Percentiles rank a stretch among this genome's conserved stretches.
Evolutionary conservation across 2,329 filamentous ascomycete genomes (phyloP).

Genomic region (Penicillium fuscoglaucum): DNA sequence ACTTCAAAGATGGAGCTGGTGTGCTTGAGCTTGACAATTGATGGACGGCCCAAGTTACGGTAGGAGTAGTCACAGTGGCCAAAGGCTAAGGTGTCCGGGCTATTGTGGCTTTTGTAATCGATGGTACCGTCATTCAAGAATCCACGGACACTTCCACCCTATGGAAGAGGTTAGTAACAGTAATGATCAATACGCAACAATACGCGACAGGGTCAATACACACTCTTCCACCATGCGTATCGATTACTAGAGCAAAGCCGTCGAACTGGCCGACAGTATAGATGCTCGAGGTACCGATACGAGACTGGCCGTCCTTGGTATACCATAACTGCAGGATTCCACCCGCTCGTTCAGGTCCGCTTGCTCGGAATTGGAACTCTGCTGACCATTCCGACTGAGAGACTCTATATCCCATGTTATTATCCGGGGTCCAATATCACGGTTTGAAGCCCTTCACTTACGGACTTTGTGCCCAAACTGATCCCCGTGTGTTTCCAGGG

Average conservation of each 20-base stretch:
- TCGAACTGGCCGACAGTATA: conserved; percentile 86
- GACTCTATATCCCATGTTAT: conserved; percentile 34
- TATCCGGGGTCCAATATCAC: background rate
- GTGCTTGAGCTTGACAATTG: conserved; percentile 73
- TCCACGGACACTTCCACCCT: conserved; percentile 78
- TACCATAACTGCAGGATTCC: conserved; percentile 97
- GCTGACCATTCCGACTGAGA: conserved; percentile 70
- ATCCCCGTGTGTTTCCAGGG: conserved; percentile 80
- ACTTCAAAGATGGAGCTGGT: conserved; percentile 69
- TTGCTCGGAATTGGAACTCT: conserved; percentile 84
- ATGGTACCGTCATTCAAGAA: conserved; percentile 89
- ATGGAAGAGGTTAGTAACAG: conserved; percentile 1
- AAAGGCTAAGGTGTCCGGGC: conserved; percentile 83
- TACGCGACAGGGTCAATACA: conserved; percentile 11
- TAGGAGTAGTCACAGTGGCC: conserved; percentile 89
- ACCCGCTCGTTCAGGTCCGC: conserved; percentile 77
- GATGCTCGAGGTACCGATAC: conserved; percentile 71
- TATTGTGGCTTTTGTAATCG: conserved; percentile 74
- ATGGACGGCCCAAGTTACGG: conserved; percentile 84
- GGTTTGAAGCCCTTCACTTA: conserved; percentile 29
- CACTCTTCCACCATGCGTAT: conserved; percentile 72
- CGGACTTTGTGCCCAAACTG: conserved; percentile 71
- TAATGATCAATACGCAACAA: background rate
- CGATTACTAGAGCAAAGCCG: conserved; percentile 82
- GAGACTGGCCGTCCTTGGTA: conserved; percentile 64